phyloP scores from a whole-genome alignment of 345 rosid genomes.

The Limnanthes douglasii region DNA sequence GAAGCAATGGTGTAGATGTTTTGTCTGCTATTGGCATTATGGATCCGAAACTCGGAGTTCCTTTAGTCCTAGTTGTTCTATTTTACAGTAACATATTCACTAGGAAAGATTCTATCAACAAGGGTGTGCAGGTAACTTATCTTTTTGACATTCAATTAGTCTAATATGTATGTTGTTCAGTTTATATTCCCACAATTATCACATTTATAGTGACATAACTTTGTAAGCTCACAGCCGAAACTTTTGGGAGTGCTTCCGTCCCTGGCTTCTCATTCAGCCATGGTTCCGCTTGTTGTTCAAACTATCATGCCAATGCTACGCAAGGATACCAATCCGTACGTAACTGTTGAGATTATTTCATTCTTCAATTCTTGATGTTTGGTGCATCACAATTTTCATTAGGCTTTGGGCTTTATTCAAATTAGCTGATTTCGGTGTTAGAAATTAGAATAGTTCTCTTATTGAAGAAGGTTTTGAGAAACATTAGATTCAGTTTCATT shows the following conservation, averaged over 20 bases:
- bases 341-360: too few species aligned
- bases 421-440: too few species aligned
- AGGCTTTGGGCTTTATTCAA: too few species aligned
- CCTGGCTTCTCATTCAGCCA: constrained; percentile 65
- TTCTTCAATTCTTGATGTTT: constrained; percentile 3
- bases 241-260: constrained; percentile 74
- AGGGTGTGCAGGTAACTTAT: constrained; percentile 45
- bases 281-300: constrained; percentile 81
- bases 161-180: constrained; percentile 4
- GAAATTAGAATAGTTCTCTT: neutral
- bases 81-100: constrained; percentile 66
- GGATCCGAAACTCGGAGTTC: constrained; percentile 65
- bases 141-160: constrained; percentile 7
- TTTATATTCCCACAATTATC: constrained; percentile 4
- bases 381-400: too few species aligned
- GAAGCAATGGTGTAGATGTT: constrained; percentile 41
- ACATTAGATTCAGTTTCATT: too few species aligned
- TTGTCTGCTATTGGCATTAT: constrained; percentile 38
- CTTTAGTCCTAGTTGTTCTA: constrained; percentile 53
- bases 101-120: constrained; percentile 23
- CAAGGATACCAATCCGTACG: constrained; percentile 54
- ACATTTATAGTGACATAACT: too few species aligned
- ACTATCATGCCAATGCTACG: constrained; percentile 73
- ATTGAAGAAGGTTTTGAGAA: constrained; percentile 5
- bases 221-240: constrained; percentile 60